Evolutionary conservation across 352 stramenopile species (phyloP).

Genomic region (Globisporangium polare): DNA sequence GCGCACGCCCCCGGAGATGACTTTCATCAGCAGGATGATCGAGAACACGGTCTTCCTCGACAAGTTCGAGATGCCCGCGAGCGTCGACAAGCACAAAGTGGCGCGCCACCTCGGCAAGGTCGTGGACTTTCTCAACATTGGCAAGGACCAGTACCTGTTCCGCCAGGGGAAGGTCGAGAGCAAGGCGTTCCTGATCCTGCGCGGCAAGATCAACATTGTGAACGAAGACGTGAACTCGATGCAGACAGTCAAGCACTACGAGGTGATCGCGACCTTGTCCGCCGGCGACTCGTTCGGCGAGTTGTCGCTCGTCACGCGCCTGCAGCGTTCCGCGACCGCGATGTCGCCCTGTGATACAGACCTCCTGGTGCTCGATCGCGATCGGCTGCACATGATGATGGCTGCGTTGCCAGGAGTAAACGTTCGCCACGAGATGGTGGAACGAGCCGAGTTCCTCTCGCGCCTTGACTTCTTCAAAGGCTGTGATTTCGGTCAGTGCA

Average conservation of each 20-base stretch:
- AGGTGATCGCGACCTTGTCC: constrained; percentile 62
- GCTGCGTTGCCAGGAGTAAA: constrained; percentile 45
- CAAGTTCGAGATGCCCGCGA: constrained; percentile 60
- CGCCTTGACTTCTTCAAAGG: constrained; percentile 53
- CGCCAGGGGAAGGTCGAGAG: constrained; percentile 71
- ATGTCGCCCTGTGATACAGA: constrained; percentile 61
- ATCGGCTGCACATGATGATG: constrained; percentile 39
- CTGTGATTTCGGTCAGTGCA: constrained; percentile 65
- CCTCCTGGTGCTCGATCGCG: constrained; percentile 67
- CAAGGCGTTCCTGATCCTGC: constrained; percentile 74
- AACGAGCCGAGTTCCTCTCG: constrained; percentile 61
- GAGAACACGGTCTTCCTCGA: constrained; percentile 53
- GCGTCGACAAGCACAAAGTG: constrained; percentile 46
- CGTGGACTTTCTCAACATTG: constrained; percentile 49
- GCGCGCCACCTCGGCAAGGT: constrained; percentile 44
- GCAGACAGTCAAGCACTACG: constrained; percentile 38
- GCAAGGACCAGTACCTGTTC: constrained; percentile 55
- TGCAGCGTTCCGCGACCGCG: constrained; percentile 66
- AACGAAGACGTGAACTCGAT: constrained; percentile 55
- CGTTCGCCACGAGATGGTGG: constrained; percentile 68
- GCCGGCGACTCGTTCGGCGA: constrained; percentile 73
- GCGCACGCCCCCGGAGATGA: constrained; percentile 40
- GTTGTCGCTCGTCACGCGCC: constrained; percentile 59
- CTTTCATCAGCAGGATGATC: constrained; percentile 53
- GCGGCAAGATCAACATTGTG: constrained; percentile 74